Evolutionary conservation across 306 rosid genomes (phyloP), one percentile per base, ranked within the genome.

Genomic region (Rosa chinensis): DNA sequence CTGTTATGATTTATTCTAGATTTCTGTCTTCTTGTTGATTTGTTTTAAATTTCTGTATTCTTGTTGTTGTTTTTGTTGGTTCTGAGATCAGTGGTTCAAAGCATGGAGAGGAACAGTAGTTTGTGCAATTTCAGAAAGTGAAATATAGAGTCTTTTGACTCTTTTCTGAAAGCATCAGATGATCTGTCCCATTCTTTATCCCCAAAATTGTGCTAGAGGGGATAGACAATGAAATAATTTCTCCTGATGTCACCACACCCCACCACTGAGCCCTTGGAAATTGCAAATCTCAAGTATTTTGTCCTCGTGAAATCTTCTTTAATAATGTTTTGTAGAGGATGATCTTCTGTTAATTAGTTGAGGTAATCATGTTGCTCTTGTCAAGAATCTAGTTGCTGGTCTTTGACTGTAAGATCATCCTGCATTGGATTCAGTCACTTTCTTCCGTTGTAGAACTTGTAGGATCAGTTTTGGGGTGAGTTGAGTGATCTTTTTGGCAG

Each of bases 131-230:
- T 62, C 42, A 25, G 68, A 28, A 62, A 20, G 68, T 62, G 42
- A 32, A 32, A 32, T 32, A 2, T 32, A 3, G 37, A 2, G 37
- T 32, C 37, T 32, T 32, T 32, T 32, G 37, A 32, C 37, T 32
- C 37, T 32, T 32, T 32, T 32, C 37, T 32, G 37, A 59, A 23
- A 21, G 37, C 37, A 23, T 59, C 35, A 59, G 16, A 59, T 52
- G 58, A 23, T 59, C 20, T 62, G 18, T 63, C 68, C 42, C 66
- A 28, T 63, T 62, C 67, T 62, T 62, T 62, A 32, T 61, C 66
- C 39, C 14, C 12, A 61, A 9, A 61, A 3, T n/a, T 5, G 63
- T 61, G 66, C 37, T 61, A n/a, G 7, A 6, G 61, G 25, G 25
- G 25, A 2, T 20, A 20, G 61, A 7, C 25, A 18, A 18, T 20